These are phyloP conservation scores for Gracilaria domingensis DNA, from an alignment of 23 red algal species.

Conservation along the genomic window DNA sequence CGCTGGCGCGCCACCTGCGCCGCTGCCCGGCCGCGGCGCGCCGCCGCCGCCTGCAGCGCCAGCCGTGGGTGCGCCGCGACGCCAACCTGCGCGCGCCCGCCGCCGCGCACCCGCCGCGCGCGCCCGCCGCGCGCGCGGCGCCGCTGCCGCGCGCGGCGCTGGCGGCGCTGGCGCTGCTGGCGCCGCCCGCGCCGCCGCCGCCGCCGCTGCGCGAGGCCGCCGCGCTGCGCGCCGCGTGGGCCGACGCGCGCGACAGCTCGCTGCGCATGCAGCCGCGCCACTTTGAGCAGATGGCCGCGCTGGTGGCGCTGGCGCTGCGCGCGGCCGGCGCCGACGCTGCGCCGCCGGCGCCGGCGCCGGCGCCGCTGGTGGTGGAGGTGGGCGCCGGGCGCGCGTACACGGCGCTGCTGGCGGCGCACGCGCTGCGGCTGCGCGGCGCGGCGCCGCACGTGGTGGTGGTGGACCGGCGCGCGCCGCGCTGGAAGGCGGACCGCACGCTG, in stretches of 20 bases:
- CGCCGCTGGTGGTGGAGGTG: conserved; percentile 30
- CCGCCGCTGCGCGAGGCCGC: neutral
- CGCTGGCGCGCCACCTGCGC: neutral
- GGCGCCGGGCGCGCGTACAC: conserved; percentile 65
- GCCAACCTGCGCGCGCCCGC: neutral
- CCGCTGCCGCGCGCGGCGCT: neutral
- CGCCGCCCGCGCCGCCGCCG: neutral
- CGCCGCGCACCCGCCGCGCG: neutral
- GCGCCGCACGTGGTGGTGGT: conserved; percentile 5
- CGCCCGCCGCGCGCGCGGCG: neutral
- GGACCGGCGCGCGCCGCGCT: conserved; percentile 12
- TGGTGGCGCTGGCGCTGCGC: neutral
- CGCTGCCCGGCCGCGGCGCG: conserved; percentile 22
- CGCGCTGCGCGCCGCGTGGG: neutral
- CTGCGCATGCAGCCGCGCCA: conserved; percentile 41
- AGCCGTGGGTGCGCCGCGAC: neutral
- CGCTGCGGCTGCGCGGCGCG: neutral
- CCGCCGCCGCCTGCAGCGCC: neutral
- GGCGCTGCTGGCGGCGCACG: conserved; percentile 27
- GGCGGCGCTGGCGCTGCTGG: neutral
- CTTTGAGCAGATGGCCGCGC: conserved; percentile 29
- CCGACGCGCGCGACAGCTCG: conserved; percentile 31
- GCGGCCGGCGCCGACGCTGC: neutral
- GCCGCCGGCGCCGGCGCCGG: neutral
- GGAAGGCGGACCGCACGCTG: conserved; percentile 25